Evolutionary conservation across 257 asterid genomes (phyloP).

Genomic region (Euphrasia confusa): DNA sequence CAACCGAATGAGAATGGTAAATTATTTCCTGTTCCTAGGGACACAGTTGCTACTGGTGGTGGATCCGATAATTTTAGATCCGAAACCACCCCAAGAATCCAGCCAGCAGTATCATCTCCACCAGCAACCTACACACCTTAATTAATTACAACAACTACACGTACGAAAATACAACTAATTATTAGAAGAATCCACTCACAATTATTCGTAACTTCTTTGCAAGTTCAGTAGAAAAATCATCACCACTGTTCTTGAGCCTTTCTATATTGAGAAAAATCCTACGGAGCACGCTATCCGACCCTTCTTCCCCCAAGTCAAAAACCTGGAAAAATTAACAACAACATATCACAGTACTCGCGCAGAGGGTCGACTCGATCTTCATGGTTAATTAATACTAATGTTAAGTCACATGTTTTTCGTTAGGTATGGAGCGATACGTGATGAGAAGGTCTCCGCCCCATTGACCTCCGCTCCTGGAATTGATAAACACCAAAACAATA

Average conservation of each 20-base stretch:
- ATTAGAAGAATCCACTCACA: constrained; percentile 25
- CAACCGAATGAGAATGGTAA: constrained; percentile 97
- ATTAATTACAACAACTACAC: not conserved
- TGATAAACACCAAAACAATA: constrained; percentile 66
- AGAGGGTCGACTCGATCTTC: not conserved
- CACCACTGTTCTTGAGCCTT: constrained; percentile 62
- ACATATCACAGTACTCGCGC: not conserved
- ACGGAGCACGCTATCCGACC: constrained; percentile 60
- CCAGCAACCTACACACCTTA: constrained; percentile 60
- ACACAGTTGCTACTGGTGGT: constrained; percentile 87
- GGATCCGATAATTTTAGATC: constrained; percentile 69
- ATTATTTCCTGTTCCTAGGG: constrained; percentile 97
- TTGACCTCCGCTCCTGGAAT: constrained; percentile 91
- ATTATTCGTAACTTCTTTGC: constrained; percentile 55
- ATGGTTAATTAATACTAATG: not conserved
- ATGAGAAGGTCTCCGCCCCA: constrained; percentile 81
- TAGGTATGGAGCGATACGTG: constrained; percentile 64
- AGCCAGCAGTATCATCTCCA: constrained; percentile 97
- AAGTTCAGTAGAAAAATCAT: constrained; percentile 45
- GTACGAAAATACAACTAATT: not conserved
- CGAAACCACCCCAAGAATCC: constrained; percentile 92
- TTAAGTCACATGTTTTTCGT: constrained; percentile 32
- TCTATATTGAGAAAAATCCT: constrained; percentile 53
- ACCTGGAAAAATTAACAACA: constrained; percentile 50
- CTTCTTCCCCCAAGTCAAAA: constrained; percentile 71